A percentile compares a stretch with the other conserved stretches of the same genome.
phyloP scores from a whole-genome alignment of 129 eudicot genomes.

The Scalesia atractyloides region DNA sequence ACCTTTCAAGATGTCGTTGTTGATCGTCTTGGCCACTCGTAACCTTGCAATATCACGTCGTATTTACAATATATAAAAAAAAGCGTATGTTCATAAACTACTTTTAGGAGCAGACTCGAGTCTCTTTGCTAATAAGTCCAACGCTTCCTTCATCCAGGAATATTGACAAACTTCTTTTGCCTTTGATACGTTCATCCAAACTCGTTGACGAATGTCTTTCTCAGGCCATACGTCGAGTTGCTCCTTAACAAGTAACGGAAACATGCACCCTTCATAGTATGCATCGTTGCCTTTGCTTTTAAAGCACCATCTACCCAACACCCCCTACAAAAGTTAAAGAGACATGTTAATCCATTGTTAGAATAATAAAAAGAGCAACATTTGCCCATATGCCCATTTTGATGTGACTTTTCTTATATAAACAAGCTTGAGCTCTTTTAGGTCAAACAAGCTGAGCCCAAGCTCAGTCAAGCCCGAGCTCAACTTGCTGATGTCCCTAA shows the following conservation, averaged over 20 bases:
- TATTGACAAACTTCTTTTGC: conserved; percentile 73
- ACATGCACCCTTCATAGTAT: conserved; percentile 69
- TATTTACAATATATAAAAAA: too few relatives aligned
- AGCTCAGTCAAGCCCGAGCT: too few relatives aligned
- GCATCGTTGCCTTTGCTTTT: conserved; percentile 49
- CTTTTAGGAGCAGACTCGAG: conserved; percentile 32
- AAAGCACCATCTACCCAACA: conserved; percentile 61
- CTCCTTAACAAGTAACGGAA: conserved; percentile 65
- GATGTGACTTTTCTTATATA: too few relatives aligned
- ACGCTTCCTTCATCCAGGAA: conserved; percentile 86
- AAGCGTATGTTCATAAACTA: too few relatives aligned
- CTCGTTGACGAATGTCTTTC: conserved; percentile 66
- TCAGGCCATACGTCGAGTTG: conserved; percentile 81
- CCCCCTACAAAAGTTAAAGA: conserved; percentile 35
- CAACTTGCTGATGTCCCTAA: too few relatives aligned
- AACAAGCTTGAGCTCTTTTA: too few relatives aligned
- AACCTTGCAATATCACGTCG: too few relatives aligned
- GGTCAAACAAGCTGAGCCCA: too few relatives aligned
- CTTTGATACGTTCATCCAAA: conserved; percentile 76
- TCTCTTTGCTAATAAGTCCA: conserved; percentile 50
- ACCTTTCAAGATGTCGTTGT: too few relatives aligned
- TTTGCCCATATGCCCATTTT: too few relatives aligned
- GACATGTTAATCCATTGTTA: not conserved
- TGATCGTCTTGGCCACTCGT: too few relatives aligned
- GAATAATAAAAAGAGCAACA: too few relatives aligned